Evolutionary conservation across 2,329 filamentous ascomycete genomes (phyloP).

Genomic region (Ceratocystis destructans): DNA sequence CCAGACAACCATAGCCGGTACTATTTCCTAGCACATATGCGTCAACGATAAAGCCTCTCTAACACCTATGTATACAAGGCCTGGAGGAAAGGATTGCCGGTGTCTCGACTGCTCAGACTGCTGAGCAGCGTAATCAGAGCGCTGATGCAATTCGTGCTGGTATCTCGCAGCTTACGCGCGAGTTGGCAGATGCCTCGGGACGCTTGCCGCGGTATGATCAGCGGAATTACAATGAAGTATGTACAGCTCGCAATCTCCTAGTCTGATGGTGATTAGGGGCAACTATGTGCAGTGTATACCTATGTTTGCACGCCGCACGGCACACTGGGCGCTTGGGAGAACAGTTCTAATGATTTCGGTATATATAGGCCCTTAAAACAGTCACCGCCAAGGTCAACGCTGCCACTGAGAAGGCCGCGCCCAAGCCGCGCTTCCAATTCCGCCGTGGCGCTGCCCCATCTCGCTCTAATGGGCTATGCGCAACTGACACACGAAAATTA

Average conservation of each 20-base stretch:
- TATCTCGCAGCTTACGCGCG: conserved; percentile 67
- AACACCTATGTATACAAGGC: conserved; percentile 33
- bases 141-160: conserved; percentile 66
- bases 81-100: conserved; percentile 47
- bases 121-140: conserved; percentile 60
- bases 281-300: no score
- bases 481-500: conserved; percentile 25
- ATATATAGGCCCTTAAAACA: conserved; percentile 55
- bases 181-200: conserved; percentile 70
- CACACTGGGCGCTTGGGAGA: no score
- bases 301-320: neutral
- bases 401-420: conserved; percentile 51
- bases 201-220: conserved; percentile 84
- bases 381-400: conserved; percentile 66
- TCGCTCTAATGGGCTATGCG: conserved; percentile 29
- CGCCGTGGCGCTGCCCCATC: conserved; percentile 30
- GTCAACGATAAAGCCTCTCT: neutral
- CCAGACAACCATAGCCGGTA: conserved; percentile 58
- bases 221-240: conserved; percentile 66
- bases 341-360: neutral
- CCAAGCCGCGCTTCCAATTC: conserved; percentile 74
- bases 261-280: neutral
- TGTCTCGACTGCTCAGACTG: neutral
- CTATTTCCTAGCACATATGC: conserved; percentile 21
- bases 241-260: conserved; percentile 1